Base-by-base conservation (phyloP, 176 grass and related monocot species). In the Cenchrus fungigraminus region DNA sequence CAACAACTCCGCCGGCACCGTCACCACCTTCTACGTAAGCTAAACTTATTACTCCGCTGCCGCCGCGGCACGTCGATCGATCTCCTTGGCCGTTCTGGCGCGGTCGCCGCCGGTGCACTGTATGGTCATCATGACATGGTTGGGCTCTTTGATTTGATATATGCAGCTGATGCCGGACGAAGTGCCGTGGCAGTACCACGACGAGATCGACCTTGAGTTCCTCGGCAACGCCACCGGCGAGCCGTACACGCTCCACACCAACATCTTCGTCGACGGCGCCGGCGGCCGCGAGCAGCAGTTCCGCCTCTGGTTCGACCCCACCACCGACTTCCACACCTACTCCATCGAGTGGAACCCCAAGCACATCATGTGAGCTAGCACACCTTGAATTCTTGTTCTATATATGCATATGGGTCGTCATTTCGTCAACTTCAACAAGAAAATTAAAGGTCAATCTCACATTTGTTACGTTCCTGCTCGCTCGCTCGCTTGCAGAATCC, bases 201-300 rank as follows among this genome's bases (percentile, higher is more conserved):
- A 94, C 70, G 90, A 94, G 92, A 73, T 94, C 25, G 92, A 94
- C 82, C 75, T 91, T 4, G 89, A 94, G 89, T 94, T 94, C 89
- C 88, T 91, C 10, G 92, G 92, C 8, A 94, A 94, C 59, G 54
- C 71, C n/a, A 91, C 75, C 64, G 89, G 89, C 20, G 76, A 94
- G 46, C 92, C 92, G 0, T 91, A 94, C 77, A 94, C 85, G 20
- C 17, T 94, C 12, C 92, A 92, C 87, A 94, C 92, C 57, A 94
- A 94, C 65, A 52, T 94, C 56, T 94, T 85, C 67, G 84, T 69
- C 56, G 71, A 84, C 11, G 92, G 89, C 42, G 84, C 66, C 22
- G 92, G 84, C 61, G 45, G 65, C 76, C 85, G 89, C 34, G 92
- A 83, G 75, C 66, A 91, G 76, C 85, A 89, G 77, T 89, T 92